A percentile compares a stretch with the other conserved stretches of the same genome.
Conservation (phyloP, 768 basidiomycete genomes). For the Neoboletus magnificus region DNA sequence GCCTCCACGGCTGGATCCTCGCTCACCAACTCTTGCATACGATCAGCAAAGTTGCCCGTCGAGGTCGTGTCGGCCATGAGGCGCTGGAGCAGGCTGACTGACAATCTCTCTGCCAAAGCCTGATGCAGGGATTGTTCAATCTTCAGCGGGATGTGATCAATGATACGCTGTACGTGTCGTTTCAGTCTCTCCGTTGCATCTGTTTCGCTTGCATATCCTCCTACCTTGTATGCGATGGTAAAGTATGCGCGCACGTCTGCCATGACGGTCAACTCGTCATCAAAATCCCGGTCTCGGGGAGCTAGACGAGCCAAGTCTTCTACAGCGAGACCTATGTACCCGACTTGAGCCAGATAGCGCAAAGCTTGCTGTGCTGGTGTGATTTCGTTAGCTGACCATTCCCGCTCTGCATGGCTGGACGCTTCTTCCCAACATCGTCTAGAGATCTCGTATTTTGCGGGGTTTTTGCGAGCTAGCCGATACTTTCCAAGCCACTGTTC, state of each 20-base stretch:
- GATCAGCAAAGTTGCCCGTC: slow-evolving; percentile 18
- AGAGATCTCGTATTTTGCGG: background rate
- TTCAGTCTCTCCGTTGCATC: background rate
- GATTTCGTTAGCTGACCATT: too few species aligned
- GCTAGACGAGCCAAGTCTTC: slow-evolving; percentile 28
- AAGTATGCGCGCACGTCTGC: slow-evolving; percentile 56
- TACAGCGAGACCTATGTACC: slow-evolving; percentile 20
- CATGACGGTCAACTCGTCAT: slow-evolving; percentile 49
- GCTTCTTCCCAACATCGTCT: too few species aligned
- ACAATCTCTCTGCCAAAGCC: slow-evolving; percentile 35
- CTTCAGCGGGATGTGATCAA: slow-evolving; percentile 50
- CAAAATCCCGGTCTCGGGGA: slow-evolving; percentile 25
- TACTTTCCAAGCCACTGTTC: slow-evolving; percentile 27
- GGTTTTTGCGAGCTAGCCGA: slow-evolving; percentile 8
- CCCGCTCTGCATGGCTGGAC: too few species aligned
- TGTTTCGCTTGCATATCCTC: background rate
- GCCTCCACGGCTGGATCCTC: slow-evolving; percentile 42
- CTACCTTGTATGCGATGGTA: slow-evolving; percentile 51
- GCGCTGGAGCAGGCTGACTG: slow-evolving; percentile 33
- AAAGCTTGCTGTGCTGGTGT: slow-evolving; percentile 20
- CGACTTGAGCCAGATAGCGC: slow-evolving; percentile 27
- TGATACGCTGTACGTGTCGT: slow-evolving; percentile 41
- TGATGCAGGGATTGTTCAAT: slow-evolving; percentile 47
- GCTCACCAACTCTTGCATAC: slow-evolving; percentile 41
- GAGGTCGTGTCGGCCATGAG: slow-evolving; percentile 25